Conservation (phyloP, 768 basidiomycete species). For the Kondoa malvinella region DNA sequence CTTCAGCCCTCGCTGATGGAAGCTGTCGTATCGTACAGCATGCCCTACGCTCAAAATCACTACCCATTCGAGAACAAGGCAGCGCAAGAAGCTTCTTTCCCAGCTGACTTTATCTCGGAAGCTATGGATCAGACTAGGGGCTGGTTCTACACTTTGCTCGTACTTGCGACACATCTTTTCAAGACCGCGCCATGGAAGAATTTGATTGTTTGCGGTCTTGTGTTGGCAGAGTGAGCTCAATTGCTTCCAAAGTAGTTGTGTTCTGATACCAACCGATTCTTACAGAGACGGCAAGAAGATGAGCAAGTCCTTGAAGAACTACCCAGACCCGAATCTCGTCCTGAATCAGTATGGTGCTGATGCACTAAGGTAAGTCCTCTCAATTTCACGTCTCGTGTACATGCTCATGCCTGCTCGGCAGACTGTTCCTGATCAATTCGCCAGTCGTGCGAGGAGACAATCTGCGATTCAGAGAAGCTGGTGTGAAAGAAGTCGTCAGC, state of each 20-base stretch:
- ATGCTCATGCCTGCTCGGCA: slow-evolving; percentile 27
- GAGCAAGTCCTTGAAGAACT: slow-evolving; percentile 94
- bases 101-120: slow-evolving; percentile 92
- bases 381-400: background rate
- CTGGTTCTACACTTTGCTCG: slow-evolving; percentile 97
- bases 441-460: slow-evolving; percentile 97
- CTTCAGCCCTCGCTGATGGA: background rate
- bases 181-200: slow-evolving; percentile 94
- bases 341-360: slow-evolving; percentile 87
- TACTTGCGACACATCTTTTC: slow-evolving; percentile 88
- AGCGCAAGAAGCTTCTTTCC: slow-evolving; percentile 64
- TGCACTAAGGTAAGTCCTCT: slow-evolving; percentile 51
- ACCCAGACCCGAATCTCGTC: slow-evolving; percentile 83
- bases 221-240: slow-evolving; percentile 65
- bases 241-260: background rate
- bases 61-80: slow-evolving; percentile 97
- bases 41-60: slow-evolving; percentile 95
- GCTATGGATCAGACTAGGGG: slow-evolving; percentile 98
- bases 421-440: slow-evolving; percentile 97
- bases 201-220: slow-evolving; percentile 84
- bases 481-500: slow-evolving; percentile 87
- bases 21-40: slow-evolving; percentile 39
- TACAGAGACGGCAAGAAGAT: slow-evolving; percentile 93
- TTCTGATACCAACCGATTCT: background rate
- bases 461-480: slow-evolving; percentile 91